Evolutionary conservation across 208 protist species (phyloP).

Genomic region (Wallacemonas collosoma): DNA sequence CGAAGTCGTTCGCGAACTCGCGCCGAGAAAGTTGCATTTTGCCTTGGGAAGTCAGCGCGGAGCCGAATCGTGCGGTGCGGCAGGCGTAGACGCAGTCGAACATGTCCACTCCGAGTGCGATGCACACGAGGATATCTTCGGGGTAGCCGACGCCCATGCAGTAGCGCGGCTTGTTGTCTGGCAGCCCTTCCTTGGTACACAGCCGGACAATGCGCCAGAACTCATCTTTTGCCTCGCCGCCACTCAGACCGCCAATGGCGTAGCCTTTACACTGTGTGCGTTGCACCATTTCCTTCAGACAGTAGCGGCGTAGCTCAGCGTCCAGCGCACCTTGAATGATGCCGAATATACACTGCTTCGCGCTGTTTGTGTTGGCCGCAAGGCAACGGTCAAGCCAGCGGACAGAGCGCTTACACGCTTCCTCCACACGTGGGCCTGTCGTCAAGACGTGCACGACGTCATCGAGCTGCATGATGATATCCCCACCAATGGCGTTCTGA

Average conservation of each 20-base stretch:
- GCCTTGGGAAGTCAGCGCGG: slow-evolving; percentile 87
- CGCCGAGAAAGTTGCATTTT: slow-evolving; percentile 82
- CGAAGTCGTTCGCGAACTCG: slow-evolving; percentile 70
- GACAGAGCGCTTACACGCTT: slow-evolving; percentile 95
- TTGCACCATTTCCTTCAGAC: slow-evolving; percentile 93
- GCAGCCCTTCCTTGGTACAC: slow-evolving; percentile 90
- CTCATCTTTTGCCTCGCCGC: slow-evolving; percentile 98
- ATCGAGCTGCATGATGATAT: slow-evolving; percentile 99
- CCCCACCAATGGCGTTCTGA: slow-evolving; percentile 98
- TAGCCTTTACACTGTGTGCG: slow-evolving; percentile 95
- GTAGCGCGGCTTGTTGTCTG: slow-evolving; percentile 96
- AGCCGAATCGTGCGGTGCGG: slow-evolving; percentile 97
- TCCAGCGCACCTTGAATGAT: slow-evolving; percentile 98
- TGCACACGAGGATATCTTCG: slow-evolving; percentile 98
- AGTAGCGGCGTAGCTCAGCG: slow-evolving; percentile 84
- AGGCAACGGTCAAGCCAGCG: slow-evolving; percentile 99
- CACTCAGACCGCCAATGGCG: slow-evolving; percentile 98
- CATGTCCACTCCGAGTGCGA: slow-evolving; percentile 99
- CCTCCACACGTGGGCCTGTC: slow-evolving; percentile 92
- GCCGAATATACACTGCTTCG: slow-evolving; percentile 98
- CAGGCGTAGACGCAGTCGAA: slow-evolving; percentile 99
- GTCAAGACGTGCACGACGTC: slow-evolving; percentile 96
- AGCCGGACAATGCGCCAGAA: slow-evolving; percentile 95
- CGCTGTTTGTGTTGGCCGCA: slow-evolving; percentile 89
- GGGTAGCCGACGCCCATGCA: slow-evolving; percentile 99